phyloP scores from a whole-genome alignment of 2,329 filamentous ascomycete species.

The Ascochyta lentis region DNA sequence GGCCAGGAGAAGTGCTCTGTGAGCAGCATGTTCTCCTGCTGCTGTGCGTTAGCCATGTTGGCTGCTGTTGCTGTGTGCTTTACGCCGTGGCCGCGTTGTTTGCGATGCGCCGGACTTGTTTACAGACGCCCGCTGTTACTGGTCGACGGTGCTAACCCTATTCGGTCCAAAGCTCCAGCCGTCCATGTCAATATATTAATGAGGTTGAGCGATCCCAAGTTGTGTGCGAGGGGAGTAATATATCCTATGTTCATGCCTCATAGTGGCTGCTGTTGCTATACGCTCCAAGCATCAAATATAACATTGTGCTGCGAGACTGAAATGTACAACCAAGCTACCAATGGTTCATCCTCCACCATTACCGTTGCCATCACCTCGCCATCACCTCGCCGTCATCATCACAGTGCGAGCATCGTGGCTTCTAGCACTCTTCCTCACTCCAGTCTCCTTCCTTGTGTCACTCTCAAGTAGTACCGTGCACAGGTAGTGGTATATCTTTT shows the following conservation, averaged over 20 bases:
- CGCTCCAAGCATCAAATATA: slow-evolving; percentile 1
- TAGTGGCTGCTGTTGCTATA: neutral
- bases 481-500: slow-evolving; percentile 24
- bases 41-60: slow-evolving; percentile 53
- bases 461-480: slow-evolving; percentile 13
- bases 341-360: slow-evolving; percentile 6
- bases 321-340: slow-evolving; percentile 28
- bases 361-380: neutral
- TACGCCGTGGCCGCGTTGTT: slow-evolving; percentile 22
- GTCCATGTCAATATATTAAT: no score
- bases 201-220: neutral
- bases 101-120: slow-evolving; percentile 34
- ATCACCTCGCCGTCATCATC: no score
- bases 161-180: neutral
- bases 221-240: neutral
- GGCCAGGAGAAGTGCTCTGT: slow-evolving; percentile 97
- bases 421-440: slow-evolving; percentile 10
- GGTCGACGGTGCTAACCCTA: slow-evolving; percentile 11
- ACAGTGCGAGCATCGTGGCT: slow-evolving; percentile 14
- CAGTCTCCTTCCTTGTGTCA: neutral
- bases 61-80: slow-evolving; percentile 3
- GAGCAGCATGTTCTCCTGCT: slow-evolving; percentile 67
- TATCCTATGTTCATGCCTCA: neutral
- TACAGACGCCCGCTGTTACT: slow-evolving; percentile 24
- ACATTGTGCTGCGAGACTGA: slow-evolving; percentile 17